Conservation (phyloP, 148 eudicot species). For the Rheum nobile region DNA sequence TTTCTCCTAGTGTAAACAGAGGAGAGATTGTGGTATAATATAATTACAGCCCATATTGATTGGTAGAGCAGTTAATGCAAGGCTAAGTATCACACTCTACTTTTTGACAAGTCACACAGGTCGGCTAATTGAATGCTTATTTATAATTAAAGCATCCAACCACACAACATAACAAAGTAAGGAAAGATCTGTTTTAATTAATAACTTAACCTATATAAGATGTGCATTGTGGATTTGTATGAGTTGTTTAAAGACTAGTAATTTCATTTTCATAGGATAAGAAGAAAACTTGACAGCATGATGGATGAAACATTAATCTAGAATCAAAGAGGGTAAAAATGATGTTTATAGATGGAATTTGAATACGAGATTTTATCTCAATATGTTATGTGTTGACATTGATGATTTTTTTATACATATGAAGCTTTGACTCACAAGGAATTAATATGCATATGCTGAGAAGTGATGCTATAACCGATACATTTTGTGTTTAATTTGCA, state of each 20-base stretch:
- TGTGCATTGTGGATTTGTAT: not conserved
- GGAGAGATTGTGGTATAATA: not conserved
- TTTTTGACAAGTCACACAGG: conserved; percentile 2
- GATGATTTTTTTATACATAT: not conserved
- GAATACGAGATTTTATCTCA: not conserved
- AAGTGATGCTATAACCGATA: too few species aligned
- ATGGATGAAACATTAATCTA: too few species aligned
- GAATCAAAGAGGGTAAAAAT: too few species aligned
- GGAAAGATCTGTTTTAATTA: too few species aligned
- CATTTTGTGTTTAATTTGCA: not conserved
- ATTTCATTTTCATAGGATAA: too few species aligned
- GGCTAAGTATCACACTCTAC: not conserved
- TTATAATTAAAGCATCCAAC: not conserved
- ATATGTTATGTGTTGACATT: not conserved
- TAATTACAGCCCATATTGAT: not conserved
- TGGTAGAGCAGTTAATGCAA: not conserved
- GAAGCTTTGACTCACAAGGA: not conserved
- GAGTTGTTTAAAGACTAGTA: too few species aligned
- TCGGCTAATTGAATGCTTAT: not conserved
- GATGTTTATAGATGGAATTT: too few species aligned
- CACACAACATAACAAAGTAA: not conserved
- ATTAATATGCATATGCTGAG: not conserved
- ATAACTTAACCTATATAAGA: not conserved
- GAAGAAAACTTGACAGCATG: too few species aligned
- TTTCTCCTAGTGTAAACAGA: not conserved